phyloP scores from a whole-genome alignment of 768 basidiomycete genomes.

The Imleria badia region DNA sequence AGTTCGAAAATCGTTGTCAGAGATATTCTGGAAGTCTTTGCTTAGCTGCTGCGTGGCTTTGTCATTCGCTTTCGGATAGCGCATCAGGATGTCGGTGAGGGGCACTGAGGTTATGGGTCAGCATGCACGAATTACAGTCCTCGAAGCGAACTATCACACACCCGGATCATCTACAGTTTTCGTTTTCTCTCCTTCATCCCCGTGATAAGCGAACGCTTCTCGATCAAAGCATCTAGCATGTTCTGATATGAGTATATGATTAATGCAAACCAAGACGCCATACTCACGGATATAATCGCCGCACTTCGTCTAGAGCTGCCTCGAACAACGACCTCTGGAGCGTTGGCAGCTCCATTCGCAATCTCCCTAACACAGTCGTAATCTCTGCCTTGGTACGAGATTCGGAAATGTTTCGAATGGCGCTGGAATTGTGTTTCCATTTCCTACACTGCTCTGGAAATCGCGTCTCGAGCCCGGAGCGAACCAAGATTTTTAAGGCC shows the following conservation, averaged over 20 bases:
- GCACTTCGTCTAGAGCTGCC: conserved; percentile 22
- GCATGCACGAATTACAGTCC: neutral
- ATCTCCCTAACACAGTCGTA: neutral
- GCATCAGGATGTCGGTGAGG: neutral
- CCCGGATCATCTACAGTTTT: neutral
- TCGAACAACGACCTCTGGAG: conserved; percentile 24
- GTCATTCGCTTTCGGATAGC: conserved; percentile 15
- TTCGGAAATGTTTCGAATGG: neutral
- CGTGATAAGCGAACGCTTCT: conserved; percentile 2
- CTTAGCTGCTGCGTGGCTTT: neutral
- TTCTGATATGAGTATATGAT: neutral
- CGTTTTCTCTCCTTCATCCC: neutral
- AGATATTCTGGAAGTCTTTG: conserved; percentile 4
- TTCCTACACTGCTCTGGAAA: conserved; percentile 20
- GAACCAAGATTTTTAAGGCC: conserved; percentile 27
- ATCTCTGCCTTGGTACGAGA: neutral
- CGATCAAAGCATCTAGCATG: conserved; percentile 18
- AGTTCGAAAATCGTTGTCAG: conserved; percentile 2
- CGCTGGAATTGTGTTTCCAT: conserved; percentile 21
- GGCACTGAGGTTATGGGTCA: conserved; percentile 8
- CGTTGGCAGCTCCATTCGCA: conserved; percentile 2
- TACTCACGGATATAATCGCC: conserved; percentile 27
- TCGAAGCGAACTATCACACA: neutral
- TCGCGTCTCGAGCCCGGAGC: conserved; percentile 30
- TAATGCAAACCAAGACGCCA: too few species aligned